Evolutionary conservation across 768 basidiomycete genomes (phyloP), one percentile per base, ranked within the genome.

Genomic region (Hygrophoropsis aurantiaca): DNA sequence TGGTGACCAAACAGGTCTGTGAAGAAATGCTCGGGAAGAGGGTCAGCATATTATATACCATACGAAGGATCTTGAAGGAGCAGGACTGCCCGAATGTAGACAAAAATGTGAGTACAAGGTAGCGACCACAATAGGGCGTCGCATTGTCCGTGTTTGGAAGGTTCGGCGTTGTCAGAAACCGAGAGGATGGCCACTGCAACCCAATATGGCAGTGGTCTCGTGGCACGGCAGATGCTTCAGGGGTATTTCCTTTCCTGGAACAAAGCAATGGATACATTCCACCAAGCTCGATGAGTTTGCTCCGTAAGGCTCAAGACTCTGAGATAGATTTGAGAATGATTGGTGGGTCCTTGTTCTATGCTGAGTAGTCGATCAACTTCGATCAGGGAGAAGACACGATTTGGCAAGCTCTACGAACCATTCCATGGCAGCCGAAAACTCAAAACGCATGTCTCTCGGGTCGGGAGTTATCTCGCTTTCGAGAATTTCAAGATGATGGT

Each of bases 11-110:
- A 45, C 39, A 41, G 50, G 46, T 55, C 44, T 47, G 44, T 52
- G 35, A 42, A 50, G 52, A 49, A 49, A 49, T n/a, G 16, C 7
- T 19, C 5, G 47, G 9, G 33, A 42, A 9, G 41, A 44, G 15
- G 40, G 3, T 4, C n/a, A n/a, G 45, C 54, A 54, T 49, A 47
- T 56, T 67, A 58, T 65, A 67, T 67, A 65, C 51, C 40, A 39
- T 30, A 47, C 27, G 42, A 44, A 35, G 47, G 46, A 49, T 39
- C 27, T 37, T 48, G 35, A 46, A 49, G 27, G 42, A 34, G 33
- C 30, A 35, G 26, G n/a, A 30, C 16, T 11, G 3, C 23, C 42
- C 19, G 42, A 24, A 40, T 36, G 25, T 32, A 30, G 33, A 44
- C 42, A 37, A 45, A 46, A 45, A 33, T 44, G 16, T 9, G 27